Base-by-base conservation (phyloP, 2,329 filamentous ascomycete genomes). In the Alternaria conjuncta region DNA sequence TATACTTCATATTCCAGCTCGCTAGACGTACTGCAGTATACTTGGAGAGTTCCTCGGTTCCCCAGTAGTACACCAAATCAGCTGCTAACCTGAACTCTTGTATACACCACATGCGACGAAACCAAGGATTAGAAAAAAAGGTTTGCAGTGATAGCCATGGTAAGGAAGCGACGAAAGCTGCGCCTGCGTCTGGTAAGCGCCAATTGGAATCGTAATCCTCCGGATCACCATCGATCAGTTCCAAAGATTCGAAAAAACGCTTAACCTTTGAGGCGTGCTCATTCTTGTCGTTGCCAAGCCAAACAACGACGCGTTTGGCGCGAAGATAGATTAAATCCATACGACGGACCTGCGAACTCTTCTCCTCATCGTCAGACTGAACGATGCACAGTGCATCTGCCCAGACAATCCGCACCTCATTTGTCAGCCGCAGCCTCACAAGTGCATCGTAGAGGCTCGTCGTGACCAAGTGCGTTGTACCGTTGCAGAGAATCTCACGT, bases 351-450 rank as follows among this genome's bases (percentile, higher is more conserved):
- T 49, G 46, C 23, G 46, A 49, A 18, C 46, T 49, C 25, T 49
- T 49, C 15, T 49, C 46, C 3, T 49, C 46, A 12, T 49, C 46
- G 12, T 26, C 46, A 49, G 46, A 49, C 46, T 49, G 47, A 20
- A n/a, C 25, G 28, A 50, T 50, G 47, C 47, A 50, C 6, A 50
- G 25, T 30, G 47, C 47, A 28, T 50, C 47, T 50, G 47, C 47
- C 25, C 25, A 50, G 26, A 50, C 26, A 20, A 30, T 9, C 1
- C 47, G 10, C 6, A 20, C 25, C 11, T 30, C 47, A 3, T 10
- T 50, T 4, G 3, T 30, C 25, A 30, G n/a, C 26, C 25, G 47
- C 47, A 30, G 1, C n/a, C 26, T 50, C n/a, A 30, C n/a, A 20
- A 50, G 25, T 2, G 47, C 47, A 30, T 50, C 6, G 6, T 28